phyloP scores from a whole-genome alignment of 257 asterid genomes.

The Scutellaria baicalensis region DNA sequence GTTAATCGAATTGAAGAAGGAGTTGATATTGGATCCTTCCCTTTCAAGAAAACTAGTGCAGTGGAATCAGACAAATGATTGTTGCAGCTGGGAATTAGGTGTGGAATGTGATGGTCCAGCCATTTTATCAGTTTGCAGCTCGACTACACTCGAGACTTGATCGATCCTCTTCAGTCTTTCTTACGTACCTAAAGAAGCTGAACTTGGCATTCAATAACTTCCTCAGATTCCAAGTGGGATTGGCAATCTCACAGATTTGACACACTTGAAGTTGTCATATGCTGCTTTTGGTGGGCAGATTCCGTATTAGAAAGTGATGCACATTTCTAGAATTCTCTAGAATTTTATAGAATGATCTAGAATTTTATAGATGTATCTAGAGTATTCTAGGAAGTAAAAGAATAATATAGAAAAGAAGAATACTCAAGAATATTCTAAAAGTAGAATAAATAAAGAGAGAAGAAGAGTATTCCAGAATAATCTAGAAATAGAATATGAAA shows the following conservation, averaged over 20 bases:
- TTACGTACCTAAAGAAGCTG: constrained; percentile 33
- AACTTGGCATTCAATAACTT: constrained; percentile 43
- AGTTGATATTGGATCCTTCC: background rate
- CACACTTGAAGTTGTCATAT: constrained; percentile 38
- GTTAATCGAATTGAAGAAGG: constrained; percentile 33
- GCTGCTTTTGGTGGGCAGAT: constrained; percentile 47
- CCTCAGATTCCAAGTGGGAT: constrained; percentile 34
- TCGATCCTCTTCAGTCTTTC: constrained; percentile 31
- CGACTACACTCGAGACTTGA: constrained; percentile 23
- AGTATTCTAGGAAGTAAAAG: too few relatives aligned
- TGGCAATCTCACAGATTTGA: constrained; percentile 28
- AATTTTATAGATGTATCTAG: too few relatives aligned
- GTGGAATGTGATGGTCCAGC: constrained; percentile 45
- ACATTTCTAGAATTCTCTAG: too few relatives aligned
- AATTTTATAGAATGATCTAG: too few relatives aligned
- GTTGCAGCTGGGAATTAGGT: constrained; percentile 60
- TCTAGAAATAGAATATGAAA: too few relatives aligned
- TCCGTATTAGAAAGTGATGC: too few relatives aligned
- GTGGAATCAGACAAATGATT: constrained; percentile 38
- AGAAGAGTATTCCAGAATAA: too few relatives aligned
- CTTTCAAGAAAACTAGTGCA: constrained; percentile 28
- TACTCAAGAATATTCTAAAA: too few relatives aligned
- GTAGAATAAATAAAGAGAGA: too few relatives aligned
- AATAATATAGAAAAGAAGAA: too few relatives aligned
- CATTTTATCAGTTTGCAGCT: constrained; percentile 39